Conservation (phyloP, 176 grass and related monocot species). For the Tillandsia fasciculata region DNA sequence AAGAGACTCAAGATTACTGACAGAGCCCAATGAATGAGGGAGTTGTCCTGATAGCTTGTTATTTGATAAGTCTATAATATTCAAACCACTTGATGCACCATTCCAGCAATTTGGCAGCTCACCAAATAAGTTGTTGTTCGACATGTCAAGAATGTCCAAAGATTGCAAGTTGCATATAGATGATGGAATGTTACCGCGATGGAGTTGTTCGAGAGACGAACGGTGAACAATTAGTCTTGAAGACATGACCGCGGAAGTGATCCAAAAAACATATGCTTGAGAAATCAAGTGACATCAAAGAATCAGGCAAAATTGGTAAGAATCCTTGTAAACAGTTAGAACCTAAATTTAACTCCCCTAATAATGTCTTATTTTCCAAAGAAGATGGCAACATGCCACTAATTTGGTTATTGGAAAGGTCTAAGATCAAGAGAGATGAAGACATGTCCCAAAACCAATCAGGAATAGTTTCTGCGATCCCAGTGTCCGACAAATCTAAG, state of each 20-base stretch:
- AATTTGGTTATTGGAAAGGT: constrained; percentile 16
- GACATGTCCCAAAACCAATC: constrained; percentile 32
- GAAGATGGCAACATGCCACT: constrained; percentile 9
- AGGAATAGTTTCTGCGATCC: constrained; percentile 17
- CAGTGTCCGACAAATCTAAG: constrained; percentile 28
- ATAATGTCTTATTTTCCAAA: background rate
- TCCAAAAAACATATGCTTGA: constrained; percentile 7
- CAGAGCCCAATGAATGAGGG: background rate
- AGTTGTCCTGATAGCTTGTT: constrained; percentile 5
- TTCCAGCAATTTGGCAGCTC: background rate
- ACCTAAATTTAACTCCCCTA: background rate
- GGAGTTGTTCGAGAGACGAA: constrained; percentile 17
- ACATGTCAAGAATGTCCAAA: background rate
- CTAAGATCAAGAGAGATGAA: constrained; percentile 2
- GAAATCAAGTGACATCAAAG: background rate
- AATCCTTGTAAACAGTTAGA: constrained; percentile 14
- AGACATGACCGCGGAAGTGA: background rate
- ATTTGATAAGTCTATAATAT: background rate
- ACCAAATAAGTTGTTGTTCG: constrained; percentile 11
- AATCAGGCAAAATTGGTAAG: background rate
- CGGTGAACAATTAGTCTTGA: too few species aligned
- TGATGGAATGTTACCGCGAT: constrained; percentile 13
- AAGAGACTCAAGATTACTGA: background rate
- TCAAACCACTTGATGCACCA: background rate
- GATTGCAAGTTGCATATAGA: background rate